phyloP scores from a whole-genome alignment of 768 basidiomycete species.

The Amanita exitialis region DNA sequence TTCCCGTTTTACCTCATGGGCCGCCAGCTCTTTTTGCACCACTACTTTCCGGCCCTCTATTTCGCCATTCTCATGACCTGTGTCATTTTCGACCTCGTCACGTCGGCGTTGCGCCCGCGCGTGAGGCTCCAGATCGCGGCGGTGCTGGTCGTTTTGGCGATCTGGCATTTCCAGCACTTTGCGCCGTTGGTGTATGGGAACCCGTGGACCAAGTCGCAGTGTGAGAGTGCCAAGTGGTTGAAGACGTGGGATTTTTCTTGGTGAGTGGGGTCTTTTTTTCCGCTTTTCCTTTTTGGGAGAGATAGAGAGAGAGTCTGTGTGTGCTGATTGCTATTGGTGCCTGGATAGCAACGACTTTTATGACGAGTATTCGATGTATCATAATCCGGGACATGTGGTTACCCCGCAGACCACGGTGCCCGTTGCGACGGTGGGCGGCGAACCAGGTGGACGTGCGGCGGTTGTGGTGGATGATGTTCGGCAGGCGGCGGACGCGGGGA shows the following conservation, averaged over 20 bases:
- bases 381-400: conserved; percentile 23
- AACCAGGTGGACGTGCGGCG: conserved; percentile 41
- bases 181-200: conserved; percentile 79
- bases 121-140: conserved; percentile 75
- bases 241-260: conserved; percentile 97
- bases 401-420: conserved; percentile 25
- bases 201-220: conserved; percentile 78
- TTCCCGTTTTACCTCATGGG: conserved; percentile 96
- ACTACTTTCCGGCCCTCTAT: conserved; percentile 96
- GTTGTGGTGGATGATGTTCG: conserved; percentile 41
- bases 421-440: conserved; percentile 39
- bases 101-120: conserved; percentile 66
- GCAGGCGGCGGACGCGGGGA: conserved; percentile 6
- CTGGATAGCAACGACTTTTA: conserved; percentile 52
- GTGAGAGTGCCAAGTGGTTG: conserved; percentile 71
- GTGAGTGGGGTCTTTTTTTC: conserved; percentile 23
- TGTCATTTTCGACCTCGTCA: conserved; percentile 75
- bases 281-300: not conserved
- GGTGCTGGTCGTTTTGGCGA: conserved; percentile 58
- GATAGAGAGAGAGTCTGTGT: too few species aligned
- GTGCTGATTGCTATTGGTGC: not conserved
- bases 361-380: conserved; percentile 57
- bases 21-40: conserved; percentile 95
- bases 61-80: conserved; percentile 78
- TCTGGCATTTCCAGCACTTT: conserved; percentile 73